A percentile compares a stretch with the other conserved stretches of the same genome.
These are phyloP conservation scores for Schizochytrium sp. DNA, from an alignment of 108 stramenopile genomes.

Conservation along the genomic window DNA sequence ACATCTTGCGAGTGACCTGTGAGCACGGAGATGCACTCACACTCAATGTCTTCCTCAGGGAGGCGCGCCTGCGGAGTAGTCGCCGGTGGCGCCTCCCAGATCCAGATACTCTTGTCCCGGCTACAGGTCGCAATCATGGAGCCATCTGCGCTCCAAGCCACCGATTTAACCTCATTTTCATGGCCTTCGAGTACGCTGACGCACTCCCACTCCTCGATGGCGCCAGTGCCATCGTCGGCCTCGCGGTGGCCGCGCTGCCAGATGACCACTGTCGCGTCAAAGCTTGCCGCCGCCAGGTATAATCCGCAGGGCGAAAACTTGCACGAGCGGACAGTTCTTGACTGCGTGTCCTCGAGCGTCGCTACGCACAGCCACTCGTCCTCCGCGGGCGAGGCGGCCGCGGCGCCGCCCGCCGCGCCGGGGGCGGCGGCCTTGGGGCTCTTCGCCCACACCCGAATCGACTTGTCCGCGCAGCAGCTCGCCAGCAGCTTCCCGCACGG, in stretches of 20 bases:
- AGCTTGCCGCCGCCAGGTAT: slow-evolving; percentile 70
- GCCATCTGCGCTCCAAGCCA: slow-evolving; percentile 78
- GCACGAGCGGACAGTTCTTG: slow-evolving; percentile 47
- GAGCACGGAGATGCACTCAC: slow-evolving; percentile 56
- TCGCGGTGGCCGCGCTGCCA: slow-evolving; percentile 52
- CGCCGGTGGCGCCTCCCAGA: slow-evolving; percentile 78
- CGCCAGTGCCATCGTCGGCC: background rate
- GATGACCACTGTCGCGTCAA: slow-evolving; percentile 76
- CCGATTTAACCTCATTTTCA: slow-evolving; percentile 86
- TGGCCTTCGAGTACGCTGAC: slow-evolving; percentile 75
- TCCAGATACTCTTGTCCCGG: slow-evolving; percentile 94
- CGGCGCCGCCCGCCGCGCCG: too few species aligned
- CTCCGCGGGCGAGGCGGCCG: background rate
- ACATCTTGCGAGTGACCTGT: slow-evolving; percentile 92
- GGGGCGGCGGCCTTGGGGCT: background rate
- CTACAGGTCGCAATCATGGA: slow-evolving; percentile 81
- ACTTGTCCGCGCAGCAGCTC: slow-evolving; percentile 43
- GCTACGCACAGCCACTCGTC: slow-evolving; percentile 27
- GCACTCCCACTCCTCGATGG: slow-evolving; percentile 70
- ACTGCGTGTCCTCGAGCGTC: slow-evolving; percentile 43
- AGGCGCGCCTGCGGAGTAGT: slow-evolving; percentile 59
- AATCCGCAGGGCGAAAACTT: slow-evolving; percentile 51
- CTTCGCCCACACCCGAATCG: slow-evolving; percentile 24
- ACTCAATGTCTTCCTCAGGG: slow-evolving; percentile 3
- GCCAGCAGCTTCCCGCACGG: slow-evolving; percentile 44